Percentiles rank a stretch among this genome's conserved stretches.
phyloP scores from a whole-genome alignment of 169 alveolate species.

The Pseudocohnilembus persalinus region DNA sequence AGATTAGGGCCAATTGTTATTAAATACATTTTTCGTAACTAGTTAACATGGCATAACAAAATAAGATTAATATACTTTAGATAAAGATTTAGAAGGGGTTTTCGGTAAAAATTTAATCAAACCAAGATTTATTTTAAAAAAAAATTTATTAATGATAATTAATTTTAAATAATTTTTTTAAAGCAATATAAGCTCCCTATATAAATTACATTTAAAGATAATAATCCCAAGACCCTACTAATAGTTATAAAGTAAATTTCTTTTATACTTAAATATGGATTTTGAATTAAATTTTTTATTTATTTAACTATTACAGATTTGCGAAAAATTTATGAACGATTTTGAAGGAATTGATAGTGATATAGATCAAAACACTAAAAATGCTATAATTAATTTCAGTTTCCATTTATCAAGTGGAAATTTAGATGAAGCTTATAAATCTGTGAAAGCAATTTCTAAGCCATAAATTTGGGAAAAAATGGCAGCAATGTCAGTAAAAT shows the following conservation, averaged over 20 bases:
- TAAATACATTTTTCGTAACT: constrained; percentile 31
- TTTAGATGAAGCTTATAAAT: constrained; percentile 89
- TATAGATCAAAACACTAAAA: constrained; percentile 70
- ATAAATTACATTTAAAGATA: constrained; percentile 20
- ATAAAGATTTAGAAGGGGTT: constrained; percentile 25
- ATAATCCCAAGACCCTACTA: background rate
- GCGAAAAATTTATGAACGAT: constrained; percentile 72
- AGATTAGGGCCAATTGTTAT: constrained; percentile 20
- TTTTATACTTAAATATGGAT: no score
- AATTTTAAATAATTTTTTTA: background rate
- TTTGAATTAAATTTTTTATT: no score
- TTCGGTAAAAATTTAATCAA: constrained; percentile 3
- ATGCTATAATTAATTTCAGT: constrained; percentile 83
- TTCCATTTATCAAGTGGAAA: constrained; percentile 84
- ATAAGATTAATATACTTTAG: constrained; percentile 35
- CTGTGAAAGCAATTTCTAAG: constrained; percentile 77
- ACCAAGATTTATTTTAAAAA: no score
- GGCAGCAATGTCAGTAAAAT: constrained; percentile 88
- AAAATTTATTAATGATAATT: no score
- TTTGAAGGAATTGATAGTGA: constrained; percentile 83
- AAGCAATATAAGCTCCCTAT: constrained; percentile 17
- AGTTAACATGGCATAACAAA: constrained; percentile 43
- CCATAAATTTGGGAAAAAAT: constrained; percentile 88
- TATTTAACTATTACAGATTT: background rate
- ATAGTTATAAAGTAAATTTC: background rate